These are phyloP conservation scores for Ceratocystis alfenasii DNA, from an alignment of 2,329 filamentous ascomycete genomes.

Conservation along the genomic window DNA sequence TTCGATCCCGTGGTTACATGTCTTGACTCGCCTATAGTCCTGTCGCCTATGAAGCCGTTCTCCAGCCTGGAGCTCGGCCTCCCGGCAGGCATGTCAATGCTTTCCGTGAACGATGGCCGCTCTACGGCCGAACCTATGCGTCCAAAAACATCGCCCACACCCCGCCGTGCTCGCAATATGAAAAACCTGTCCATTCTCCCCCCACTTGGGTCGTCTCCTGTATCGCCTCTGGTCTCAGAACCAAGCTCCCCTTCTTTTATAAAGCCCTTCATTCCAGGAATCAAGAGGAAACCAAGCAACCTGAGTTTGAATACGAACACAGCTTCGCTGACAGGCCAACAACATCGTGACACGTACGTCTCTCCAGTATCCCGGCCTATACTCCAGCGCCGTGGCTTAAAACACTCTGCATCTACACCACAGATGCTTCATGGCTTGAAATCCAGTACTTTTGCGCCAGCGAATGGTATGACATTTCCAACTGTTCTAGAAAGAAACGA, in stretches of 20 bases:
- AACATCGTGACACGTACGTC: slow-evolving; percentile 42
- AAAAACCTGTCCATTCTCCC: slow-evolving; percentile 73
- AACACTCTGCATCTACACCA: slow-evolving; percentile 56
- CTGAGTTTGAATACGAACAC: slow-evolving; percentile 64
- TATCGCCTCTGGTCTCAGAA: slow-evolving; percentile 44
- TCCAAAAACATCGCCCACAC: slow-evolving; percentile 56
- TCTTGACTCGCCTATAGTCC: slow-evolving; percentile 72
- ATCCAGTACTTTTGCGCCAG: slow-evolving; percentile 48
- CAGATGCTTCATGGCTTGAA: slow-evolving; percentile 51
- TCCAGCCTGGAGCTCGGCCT: slow-evolving; percentile 45
- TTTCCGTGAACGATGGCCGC: slow-evolving; percentile 35
- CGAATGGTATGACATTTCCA: slow-evolving; percentile 53
- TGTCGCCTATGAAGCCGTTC: slow-evolving; percentile 59
- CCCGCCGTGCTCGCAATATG: slow-evolving; percentile 65
- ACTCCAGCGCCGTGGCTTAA: slow-evolving; percentile 49
- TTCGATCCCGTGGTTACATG: slow-evolving; percentile 88
- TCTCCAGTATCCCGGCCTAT: slow-evolving; percentile 48
- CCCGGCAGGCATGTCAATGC: slow-evolving; percentile 27
- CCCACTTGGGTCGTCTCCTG: slow-evolving; percentile 37
- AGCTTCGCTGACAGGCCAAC: slow-evolving; percentile 40
- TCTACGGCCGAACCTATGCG: slow-evolving; percentile 33
- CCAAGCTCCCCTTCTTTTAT: slow-evolving; percentile 67
- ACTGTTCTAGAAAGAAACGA: slow-evolving; percentile 49
- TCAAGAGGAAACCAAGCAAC: slow-evolving; percentile 64
- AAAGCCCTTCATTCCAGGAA: slow-evolving; percentile 59